phyloP scores from a whole-genome alignment of 169 alveolate genomes.

The Eimeria sp. region DNA sequence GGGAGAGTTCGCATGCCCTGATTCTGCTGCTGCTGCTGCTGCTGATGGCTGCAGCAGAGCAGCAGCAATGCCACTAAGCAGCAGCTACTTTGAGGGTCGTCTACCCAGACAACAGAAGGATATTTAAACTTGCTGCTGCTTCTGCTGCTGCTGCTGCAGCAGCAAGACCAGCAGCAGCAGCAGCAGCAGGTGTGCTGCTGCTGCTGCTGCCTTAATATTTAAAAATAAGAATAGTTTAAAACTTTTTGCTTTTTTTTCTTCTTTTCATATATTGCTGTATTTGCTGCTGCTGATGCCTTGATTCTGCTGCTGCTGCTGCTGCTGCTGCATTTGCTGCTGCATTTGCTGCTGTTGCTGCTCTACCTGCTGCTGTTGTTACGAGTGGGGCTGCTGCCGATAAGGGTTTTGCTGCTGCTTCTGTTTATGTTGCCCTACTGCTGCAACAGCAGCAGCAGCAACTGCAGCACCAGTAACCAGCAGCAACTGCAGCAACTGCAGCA shows the following conservation, averaged over 20 bases:
- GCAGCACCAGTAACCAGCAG: too few species aligned
- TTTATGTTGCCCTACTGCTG: background rate
- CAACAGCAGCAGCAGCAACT: too few species aligned
- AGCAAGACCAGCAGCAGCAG: background rate
- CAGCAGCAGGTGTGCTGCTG: background rate
- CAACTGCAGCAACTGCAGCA: too few species aligned
- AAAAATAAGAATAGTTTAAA: too few species aligned
- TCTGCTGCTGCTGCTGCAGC: constrained; percentile 18
- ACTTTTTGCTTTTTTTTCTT: too few species aligned
- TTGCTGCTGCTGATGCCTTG: background rate
- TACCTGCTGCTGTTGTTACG: constrained; percentile 5
- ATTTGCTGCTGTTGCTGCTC: background rate
- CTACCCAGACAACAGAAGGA: background rate
- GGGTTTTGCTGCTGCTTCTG: constrained; percentile 13
- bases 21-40: background rate
- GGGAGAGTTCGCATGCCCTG: constrained; percentile 9
- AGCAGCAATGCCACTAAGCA: background rate
- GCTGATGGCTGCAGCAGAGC: constrained; percentile 19
- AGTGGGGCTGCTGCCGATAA: background rate
- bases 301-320: background rate
- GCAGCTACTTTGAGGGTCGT: background rate
- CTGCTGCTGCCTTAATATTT: background rate
- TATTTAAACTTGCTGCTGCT: background rate
- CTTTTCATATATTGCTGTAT: background rate
- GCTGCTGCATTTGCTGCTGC: background rate